Evolutionary conservation across 2,329 filamentous ascomycete species (phyloP), one percentile per base, ranked within the genome.

Genomic region (Bertia moriformis): DNA sequence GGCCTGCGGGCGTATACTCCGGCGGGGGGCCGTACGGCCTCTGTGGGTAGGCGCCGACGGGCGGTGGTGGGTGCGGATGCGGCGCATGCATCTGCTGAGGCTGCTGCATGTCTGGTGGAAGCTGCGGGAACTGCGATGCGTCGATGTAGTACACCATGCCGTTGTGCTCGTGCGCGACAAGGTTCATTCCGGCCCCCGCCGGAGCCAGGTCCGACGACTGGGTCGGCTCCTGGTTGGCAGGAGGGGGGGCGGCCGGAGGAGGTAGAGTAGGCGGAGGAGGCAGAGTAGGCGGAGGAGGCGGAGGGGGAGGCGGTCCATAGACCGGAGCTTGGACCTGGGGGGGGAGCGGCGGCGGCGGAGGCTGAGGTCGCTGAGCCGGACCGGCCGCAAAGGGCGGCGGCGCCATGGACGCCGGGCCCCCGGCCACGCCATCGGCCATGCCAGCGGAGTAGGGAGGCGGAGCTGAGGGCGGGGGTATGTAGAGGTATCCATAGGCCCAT

Each of bases 131-230:
- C 52, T 87, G 80, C n/a, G 78, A 70, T 4, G 84, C 71, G 52
- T 93, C 83, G 50, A 87, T 88, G 55, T 94, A 98, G 58, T 93
- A 96, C 1, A 94, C 87, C 72, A 93, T 96, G 44, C 91, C 91
- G 48, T 94, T 93, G 45, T 80, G 78, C 62, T 96, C 89, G 56
- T 95, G 88, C 0, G 86, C 85, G 37, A 81, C 71, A 32, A 76
- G 56, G 45, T 65, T 72, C 14, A 64, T 51, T 15, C 81, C 70
- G 41, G 73, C 72, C 14, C 66, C 67, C 3, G 62, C 58, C 46
- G 71, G 73, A 19, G 63, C 59, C 19, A 53, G 51, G 19, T 51
- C 46, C 37, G 61, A 58, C n/a, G 54, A 48, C 19, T 42, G 46
- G 42, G 33, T 51, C 32, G 39, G 52, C 43, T 45, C 68, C 54